phyloP scores from a whole-genome alignment of 257 asterid genomes.

The Avicennia marina region DNA sequence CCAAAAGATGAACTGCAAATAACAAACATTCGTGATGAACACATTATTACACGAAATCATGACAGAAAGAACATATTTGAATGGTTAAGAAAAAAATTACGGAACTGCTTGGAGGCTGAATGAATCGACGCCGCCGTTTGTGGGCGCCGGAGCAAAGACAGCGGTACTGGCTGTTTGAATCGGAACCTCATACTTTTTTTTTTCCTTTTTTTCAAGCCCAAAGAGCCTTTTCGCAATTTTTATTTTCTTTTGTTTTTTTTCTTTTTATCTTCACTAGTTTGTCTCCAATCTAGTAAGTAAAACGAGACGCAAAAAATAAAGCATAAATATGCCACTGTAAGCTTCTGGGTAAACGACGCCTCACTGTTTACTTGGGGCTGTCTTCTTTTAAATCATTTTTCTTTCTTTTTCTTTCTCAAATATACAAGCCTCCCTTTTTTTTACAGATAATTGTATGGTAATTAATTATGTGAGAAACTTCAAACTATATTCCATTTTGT shows the following conservation, averaged over 20 bases:
- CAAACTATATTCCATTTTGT: too few species aligned
- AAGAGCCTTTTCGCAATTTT: too few species aligned
- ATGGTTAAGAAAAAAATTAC: neutral
- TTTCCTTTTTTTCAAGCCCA: neutral
- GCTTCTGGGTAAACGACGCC: too few species aligned
- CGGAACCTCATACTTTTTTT: conserved; percentile 34
- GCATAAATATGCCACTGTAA: too few species aligned
- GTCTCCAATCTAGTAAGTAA: too few species aligned
- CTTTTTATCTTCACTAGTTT: neutral
- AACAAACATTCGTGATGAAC: conserved; percentile 26
- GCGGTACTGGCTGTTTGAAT: conserved; percentile 24
- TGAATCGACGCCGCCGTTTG: conserved; percentile 20
- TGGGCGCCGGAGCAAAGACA: conserved; percentile 30
- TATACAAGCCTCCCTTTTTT: too few species aligned
- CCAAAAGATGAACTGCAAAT: conserved; percentile 40
- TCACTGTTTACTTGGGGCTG: too few species aligned
- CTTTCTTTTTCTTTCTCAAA: too few species aligned
- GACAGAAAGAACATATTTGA: neutral
- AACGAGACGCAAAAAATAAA: too few species aligned
- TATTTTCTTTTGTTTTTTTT: neutral
- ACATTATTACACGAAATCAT: neutral
- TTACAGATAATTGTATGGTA: too few species aligned
- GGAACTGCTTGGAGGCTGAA: conserved; percentile 22
- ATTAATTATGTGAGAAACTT: too few species aligned
- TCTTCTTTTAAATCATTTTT: too few species aligned